These are phyloP conservation scores for Esteya vermicola DNA, from an alignment of 2,329 filamentous ascomycete genomes.

Conservation along the genomic window DNA sequence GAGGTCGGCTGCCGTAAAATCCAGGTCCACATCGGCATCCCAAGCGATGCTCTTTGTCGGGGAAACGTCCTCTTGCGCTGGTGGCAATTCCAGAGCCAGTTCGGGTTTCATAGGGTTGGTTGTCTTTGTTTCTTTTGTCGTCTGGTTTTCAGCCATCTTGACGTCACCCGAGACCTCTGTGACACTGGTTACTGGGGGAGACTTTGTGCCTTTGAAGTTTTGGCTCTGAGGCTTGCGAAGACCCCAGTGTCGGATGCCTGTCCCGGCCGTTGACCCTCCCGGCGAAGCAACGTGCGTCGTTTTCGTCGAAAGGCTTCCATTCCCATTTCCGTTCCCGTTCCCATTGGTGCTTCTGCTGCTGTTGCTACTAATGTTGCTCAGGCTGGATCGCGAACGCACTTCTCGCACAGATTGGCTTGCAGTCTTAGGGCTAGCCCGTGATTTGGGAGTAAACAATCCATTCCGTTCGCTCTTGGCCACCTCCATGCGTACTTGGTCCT, in stretches of 20 bases:
- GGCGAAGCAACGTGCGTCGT: too few relatives aligned
- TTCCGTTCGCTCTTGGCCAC: conserved; percentile 13
- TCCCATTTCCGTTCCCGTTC: too few relatives aligned
- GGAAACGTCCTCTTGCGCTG: neutral
- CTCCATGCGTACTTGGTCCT: conserved; percentile 13
- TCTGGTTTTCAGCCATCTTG: too few relatives aligned
- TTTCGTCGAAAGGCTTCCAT: too few relatives aligned
- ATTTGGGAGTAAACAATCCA: conserved; percentile 20
- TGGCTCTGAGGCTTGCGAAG: conserved; percentile 18
- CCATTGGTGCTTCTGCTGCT: too few relatives aligned
- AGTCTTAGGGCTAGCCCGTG: conserved; percentile 18
- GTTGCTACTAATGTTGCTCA: conserved; percentile 18
- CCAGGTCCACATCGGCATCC: conserved; percentile 41
- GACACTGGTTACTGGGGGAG: too few relatives aligned
- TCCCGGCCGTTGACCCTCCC: too few relatives aligned
- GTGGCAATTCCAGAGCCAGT: neutral
- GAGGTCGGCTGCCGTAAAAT: conserved; percentile 42
- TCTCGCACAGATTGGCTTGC: conserved; percentile 11
- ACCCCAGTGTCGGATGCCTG: too few relatives aligned
- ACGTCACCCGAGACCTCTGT: too few relatives aligned
- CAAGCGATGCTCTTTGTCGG: conserved; percentile 40
- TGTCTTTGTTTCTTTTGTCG: too few relatives aligned
- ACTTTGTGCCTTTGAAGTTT: too few relatives aligned
- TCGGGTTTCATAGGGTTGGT: conserved; percentile 1
- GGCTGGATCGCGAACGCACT: neutral